These are phyloP conservation scores for Leccinum fibrillosum DNA, from an alignment of 768 basidiomycete genomes.

Conservation along the genomic window DNA sequence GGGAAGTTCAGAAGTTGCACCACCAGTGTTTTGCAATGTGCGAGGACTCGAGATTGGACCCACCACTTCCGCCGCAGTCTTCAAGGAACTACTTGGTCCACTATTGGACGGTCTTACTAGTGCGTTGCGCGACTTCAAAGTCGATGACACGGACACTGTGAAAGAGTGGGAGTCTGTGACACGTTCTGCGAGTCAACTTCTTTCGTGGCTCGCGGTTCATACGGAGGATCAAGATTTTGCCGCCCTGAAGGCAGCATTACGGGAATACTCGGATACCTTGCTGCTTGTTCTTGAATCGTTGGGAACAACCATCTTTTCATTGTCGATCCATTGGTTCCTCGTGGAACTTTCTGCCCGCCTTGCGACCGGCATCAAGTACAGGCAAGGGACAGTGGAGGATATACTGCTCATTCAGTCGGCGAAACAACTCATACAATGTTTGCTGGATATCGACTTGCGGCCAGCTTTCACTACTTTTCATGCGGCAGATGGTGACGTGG, in stretches of 20 bases:
- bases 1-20: constrained; percentile 20
- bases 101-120: constrained; percentile 45
- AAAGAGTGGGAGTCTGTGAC: constrained; percentile 40
- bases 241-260: constrained; percentile 32
- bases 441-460: constrained; percentile 55
- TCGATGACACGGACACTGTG: constrained; percentile 18
- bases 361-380: constrained; percentile 22
- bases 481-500: constrained; percentile 20
- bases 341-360: constrained; percentile 54
- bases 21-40: constrained; percentile 32
- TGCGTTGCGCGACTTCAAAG: constrained; percentile 34
- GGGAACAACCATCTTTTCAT: constrained; percentile 32
- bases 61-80: constrained; percentile 39
- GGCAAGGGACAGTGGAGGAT: constrained; percentile 27
- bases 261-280: constrained; percentile 37
- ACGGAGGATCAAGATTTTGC: constrained; percentile 32
- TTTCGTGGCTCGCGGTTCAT: constrained; percentile 43
- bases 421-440: constrained; percentile 42
- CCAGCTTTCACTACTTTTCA: constrained; percentile 17
- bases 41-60: constrained; percentile 44
- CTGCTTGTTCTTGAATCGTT: constrained; percentile 38
- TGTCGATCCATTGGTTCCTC: constrained; percentile 59
- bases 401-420: constrained; percentile 27
- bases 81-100: constrained; percentile 44
- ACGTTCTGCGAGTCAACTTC: constrained; percentile 40